phyloP scores from a whole-genome alignment of 805 yeast genomes.

The Saturnispora bothae region DNA sequence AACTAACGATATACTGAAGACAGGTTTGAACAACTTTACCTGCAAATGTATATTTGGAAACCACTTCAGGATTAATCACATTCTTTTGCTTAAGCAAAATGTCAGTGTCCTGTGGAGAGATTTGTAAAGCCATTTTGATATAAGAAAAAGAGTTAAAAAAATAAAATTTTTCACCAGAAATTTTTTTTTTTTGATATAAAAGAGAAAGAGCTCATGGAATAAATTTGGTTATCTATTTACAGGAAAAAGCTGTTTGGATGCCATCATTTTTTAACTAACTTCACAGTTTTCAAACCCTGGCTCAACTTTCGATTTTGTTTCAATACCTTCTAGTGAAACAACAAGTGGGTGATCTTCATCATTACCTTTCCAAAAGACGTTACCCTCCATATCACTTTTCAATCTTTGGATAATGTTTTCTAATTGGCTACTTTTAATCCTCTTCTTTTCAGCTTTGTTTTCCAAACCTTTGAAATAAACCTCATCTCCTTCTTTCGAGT shows the following conservation, averaged over 20 bases:
- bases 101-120: constrained; percentile 65
- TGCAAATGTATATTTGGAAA: constrained; percentile 80
- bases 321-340: neutral
- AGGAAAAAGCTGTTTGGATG: neutral
- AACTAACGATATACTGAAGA: constrained; percentile 49
- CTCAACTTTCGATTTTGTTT: neutral
- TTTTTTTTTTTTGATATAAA: constrained; percentile 2
- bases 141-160: neutral
- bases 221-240: neutral
- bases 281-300: neutral
- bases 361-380: constrained; percentile 21
- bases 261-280: neutral
- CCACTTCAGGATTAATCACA: constrained; percentile 45
- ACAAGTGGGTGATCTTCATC: neutral
- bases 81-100: constrained; percentile 64
- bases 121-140: constrained; percentile 55
- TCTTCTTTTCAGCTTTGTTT: constrained; percentile 3
- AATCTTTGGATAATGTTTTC: constrained; percentile 23
- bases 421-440: constrained; percentile 22
- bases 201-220: constrained; percentile 1
- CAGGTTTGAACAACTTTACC: constrained; percentile 86
- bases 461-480: constrained; percentile 28
- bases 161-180: constrained; percentile 1
- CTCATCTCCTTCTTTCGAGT: constrained; percentile 29
- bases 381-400: constrained; percentile 24